Percentiles rank a stretch among this genome's conserved stretches.
Conservation (phyloP, 1,139 yeast species). For the Candida albicans region DNA sequence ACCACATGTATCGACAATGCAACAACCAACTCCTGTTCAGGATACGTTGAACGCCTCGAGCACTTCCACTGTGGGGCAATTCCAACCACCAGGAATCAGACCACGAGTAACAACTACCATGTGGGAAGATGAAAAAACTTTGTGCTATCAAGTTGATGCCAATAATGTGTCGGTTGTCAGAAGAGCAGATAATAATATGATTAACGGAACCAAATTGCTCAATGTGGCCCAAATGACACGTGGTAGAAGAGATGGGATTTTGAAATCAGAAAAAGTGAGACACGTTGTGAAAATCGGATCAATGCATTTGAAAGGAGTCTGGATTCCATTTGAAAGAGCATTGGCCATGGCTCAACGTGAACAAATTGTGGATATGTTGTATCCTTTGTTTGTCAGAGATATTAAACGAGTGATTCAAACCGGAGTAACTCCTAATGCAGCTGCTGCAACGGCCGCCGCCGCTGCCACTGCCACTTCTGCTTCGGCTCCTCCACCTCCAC, state of each 20-base stretch:
- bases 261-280: slow-evolving; percentile 83
- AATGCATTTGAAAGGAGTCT: slow-evolving; percentile 95
- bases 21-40: slow-evolving; percentile 19
- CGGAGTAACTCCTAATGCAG: slow-evolving; percentile 42
- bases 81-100: slow-evolving; percentile 56
- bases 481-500: slow-evolving; percentile 10
- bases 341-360: slow-evolving; percentile 88
- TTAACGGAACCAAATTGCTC: slow-evolving; percentile 82
- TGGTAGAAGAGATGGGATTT: slow-evolving; percentile 57
- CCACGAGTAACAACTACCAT: slow-evolving; percentile 92
- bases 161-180: slow-evolving; percentile 89
- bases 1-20: slow-evolving; percentile 11
- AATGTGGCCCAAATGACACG: slow-evolving; percentile 59
- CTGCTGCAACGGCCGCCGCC: slow-evolving; percentile 15
- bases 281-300: slow-evolving; percentile 96
- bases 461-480: slow-evolving; percentile 15
- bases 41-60: slow-evolving; percentile 25
- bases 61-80: slow-evolving; percentile 45
- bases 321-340: slow-evolving; percentile 97
- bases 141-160: slow-evolving; percentile 95
- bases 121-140: slow-evolving; percentile 96
- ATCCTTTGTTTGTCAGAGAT: slow-evolving; percentile 86
- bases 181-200: slow-evolving; percentile 90
- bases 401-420: slow-evolving; percentile 68
- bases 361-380: slow-evolving; percentile 79